A percentile compares a stretch with the other conserved stretches of the same genome.
Evolutionary conservation across 2,329 filamentous ascomycete genomes (phyloP).

Genomic region (Cordyceps cateniannulata): DNA sequence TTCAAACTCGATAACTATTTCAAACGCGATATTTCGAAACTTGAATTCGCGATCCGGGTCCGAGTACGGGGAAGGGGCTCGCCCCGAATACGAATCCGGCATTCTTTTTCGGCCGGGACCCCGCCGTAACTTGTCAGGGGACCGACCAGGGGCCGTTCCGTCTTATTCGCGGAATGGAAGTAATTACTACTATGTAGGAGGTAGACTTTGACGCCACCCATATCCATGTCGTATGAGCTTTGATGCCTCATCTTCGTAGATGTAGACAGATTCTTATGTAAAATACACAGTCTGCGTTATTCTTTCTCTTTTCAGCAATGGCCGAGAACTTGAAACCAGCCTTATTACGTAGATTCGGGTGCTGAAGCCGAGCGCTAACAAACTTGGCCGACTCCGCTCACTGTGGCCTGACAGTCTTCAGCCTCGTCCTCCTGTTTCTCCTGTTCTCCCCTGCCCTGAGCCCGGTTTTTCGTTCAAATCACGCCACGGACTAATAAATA

Average conservation of each 20-base stretch:
- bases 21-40: no score
- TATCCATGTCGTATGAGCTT: no score
- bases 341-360: background rate
- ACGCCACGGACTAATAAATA: background rate
- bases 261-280: background rate
- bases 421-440: background rate
- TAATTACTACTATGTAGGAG: no score
- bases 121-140: no score
- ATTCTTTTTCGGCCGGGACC: no score
- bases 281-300: background rate
- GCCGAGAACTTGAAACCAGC: background rate
- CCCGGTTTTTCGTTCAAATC: background rate
- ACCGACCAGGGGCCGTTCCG: no score
- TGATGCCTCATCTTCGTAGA: background rate
- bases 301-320: background rate
- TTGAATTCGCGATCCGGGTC: background rate
- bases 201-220: no score
- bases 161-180: no score
- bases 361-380: slow-evolving; percentile 5
- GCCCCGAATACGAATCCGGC: background rate
- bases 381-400: background rate
- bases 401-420: background rate
- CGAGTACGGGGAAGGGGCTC: background rate
- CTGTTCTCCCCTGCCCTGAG: background rate
- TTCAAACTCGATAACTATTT: background rate